A percentile compares a stretch with the other conserved stretches of the same genome.
Evolutionary conservation across 257 asterid species (phyloP).

Genomic region (Solanum dulcamara): DNA sequence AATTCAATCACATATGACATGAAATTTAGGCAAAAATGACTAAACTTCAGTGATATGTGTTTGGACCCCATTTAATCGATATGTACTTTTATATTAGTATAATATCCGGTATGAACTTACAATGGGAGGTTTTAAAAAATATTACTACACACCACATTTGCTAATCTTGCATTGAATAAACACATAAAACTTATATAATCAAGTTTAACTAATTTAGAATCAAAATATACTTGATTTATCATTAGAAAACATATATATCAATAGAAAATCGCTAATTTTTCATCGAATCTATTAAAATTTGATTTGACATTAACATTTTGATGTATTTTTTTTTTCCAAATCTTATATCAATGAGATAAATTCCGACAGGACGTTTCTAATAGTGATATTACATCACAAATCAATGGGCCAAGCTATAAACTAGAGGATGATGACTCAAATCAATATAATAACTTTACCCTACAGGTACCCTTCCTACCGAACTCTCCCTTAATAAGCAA

Average conservation of each 20-base stretch:
- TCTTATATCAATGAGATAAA: background rate
- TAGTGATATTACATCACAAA: background rate
- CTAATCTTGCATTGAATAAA: background rate
- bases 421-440: background rate
- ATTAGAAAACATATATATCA: background rate
- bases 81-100: too few species aligned
- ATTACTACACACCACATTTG: background rate
- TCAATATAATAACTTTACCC: constrained; percentile 6
- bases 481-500: background rate
- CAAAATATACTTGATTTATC: background rate
- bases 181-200: background rate
- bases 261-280: fast-evolving
- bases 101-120: too few species aligned
- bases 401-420: background rate
- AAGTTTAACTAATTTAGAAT: background rate
- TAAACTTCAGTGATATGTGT: too few species aligned
- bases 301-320: fast-evolving
- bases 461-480: constrained; percentile 38
- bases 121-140: background rate
- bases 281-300: background rate
- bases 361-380: background rate
- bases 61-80: too few species aligned
- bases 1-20: too few species aligned
- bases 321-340: background rate
- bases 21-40: too few species aligned